Percentiles rank a stretch among this genome's conserved stretches.
Conservation (phyloP, 306 rosid genomes). For the Neltuma alba region DNA sequence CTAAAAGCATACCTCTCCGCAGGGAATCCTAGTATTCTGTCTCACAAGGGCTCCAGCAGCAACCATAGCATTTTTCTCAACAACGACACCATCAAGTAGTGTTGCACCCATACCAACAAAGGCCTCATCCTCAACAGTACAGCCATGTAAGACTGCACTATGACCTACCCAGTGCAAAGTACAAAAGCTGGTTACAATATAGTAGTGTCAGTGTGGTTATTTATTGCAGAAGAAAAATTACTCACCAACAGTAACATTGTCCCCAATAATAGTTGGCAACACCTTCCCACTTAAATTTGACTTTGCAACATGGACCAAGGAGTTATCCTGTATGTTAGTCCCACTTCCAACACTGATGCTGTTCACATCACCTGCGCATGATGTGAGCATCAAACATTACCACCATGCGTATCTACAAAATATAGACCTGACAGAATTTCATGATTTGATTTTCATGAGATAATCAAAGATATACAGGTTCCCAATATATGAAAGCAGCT, state of each 20-base stretch:
- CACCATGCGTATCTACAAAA: not conserved
- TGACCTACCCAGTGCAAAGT: conserved; percentile 60
- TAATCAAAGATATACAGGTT: conserved; percentile 4
- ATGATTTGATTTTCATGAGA: conserved; percentile 17
- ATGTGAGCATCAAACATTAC: conserved; percentile 2
- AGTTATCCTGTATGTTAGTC: conserved; percentile 94
- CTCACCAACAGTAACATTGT: conserved; percentile 94
- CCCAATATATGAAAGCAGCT: conserved; percentile 23
- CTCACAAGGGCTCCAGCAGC: conserved; percentile 94
- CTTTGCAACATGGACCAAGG: conserved; percentile 94
- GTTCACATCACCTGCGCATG: conserved; percentile 79
- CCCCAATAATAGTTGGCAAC: conserved; percentile 81
- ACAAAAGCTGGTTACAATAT: not conserved
- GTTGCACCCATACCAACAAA: conserved; percentile 95
- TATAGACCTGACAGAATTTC: not conserved
- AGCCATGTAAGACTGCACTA: conserved; percentile 88
- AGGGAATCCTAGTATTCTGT: conserved; percentile 84
- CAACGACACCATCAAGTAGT: conserved; percentile 84
- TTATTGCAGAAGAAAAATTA: conserved; percentile 20
- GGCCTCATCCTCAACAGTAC: conserved; percentile 92
- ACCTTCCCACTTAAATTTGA: conserved; percentile 89
- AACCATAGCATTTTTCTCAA: conserved; percentile 92
- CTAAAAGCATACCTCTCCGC: conserved; percentile 76
- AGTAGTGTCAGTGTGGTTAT: conserved; percentile 24
- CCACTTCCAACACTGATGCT: conserved; percentile 86